Evolutionary conservation across 805 yeast genomes (phyloP), one percentile per base, ranked within the genome.

Genomic region (Kodamaea sagamina): DNA sequence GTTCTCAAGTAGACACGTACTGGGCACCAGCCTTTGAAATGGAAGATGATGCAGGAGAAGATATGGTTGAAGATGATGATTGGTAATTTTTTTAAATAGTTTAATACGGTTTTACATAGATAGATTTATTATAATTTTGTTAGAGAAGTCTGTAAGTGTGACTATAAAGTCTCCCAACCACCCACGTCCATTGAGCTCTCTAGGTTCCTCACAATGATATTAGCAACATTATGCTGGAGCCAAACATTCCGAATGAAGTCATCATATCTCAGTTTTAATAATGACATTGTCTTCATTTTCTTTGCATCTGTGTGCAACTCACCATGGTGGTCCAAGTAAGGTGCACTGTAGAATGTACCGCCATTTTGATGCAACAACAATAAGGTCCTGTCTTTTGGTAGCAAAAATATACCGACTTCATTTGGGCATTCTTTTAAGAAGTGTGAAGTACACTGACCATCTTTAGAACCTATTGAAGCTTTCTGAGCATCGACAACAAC

Each of bases 91-190:
- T 5, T 16, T 4, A 10, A 32, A 13, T 29, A 29, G 8, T 7
- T 13, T 11, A 29, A 29, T 35, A 35, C 27, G 29, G 27, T 12
- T 21, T 22, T 35, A 35, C 8, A 35, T 24, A 35, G 29, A 24
- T 13, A 17, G 24, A 29, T 10, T 29, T 11, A 26, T 26, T 4
- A 12, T 22, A 13, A 17, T 29, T 29, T 16, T 29, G 17, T 13
- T 29, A 4, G 17, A 13, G 15, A 16, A 17, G 12, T 29, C 9
- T 32, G 22, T 11, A 32, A 18, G 11, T 32, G 15, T 5, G 24
- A 15, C 11, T 67, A 88, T 48, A 86, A 67, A 1, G 93, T 86
- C 53, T 86, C 93, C 99, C 99, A 92, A 0, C 99, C 99, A 6
- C 99, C 99, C 28, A 84, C 79, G 61, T 92, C 98, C 25, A 84